Base-by-base conservation (phyloP, 2,329 filamentous ascomycete species). In the Didymella exigua region DNA sequence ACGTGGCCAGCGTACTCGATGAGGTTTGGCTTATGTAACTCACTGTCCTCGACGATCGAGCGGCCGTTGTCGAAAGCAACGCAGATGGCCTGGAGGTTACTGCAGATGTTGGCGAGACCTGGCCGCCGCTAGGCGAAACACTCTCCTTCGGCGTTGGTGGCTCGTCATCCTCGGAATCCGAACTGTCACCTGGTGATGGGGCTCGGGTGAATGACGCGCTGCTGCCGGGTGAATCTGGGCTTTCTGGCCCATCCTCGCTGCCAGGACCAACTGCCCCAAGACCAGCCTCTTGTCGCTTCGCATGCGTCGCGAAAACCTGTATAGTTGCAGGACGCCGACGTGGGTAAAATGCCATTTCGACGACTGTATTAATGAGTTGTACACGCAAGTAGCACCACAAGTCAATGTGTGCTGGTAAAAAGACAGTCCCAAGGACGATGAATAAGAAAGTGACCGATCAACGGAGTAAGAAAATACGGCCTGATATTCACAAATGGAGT, bases 271-370 rank as follows among this genome's bases (percentile, higher is more conserved):
- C 41, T 47, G 56, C 51, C 36, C 59, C 59, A 14, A 59, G 45
- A 10, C 59, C 49, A 23, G 58, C 45, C 23, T 51, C 62, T 57
- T 71, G 62, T 58, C 70, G 59, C 31, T 62, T 63, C 21, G 60
- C 30, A 23, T 16, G 54, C 8, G 53, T 60, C 10, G 59, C 56
- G 11, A 49, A 26, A 16, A 72, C 46, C 26, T 56, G 48, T 7
- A 74, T 63, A 7, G 69, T 67, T 38, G 67, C 52, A 26, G 70
- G 72, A 4, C 70, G 59, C 45, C 61, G 64, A 46, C 66, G 65
- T 29, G 66, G 64, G 46, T 68, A 68, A 18, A 62, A 60, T 45
- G 61, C 60, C 71, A 74, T 73, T 13, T 10, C 19, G 45, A 56
- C n/a, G 41, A 19, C n/a, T 26, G 29, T 49, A 61, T 59, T 59